Evolutionary conservation across 108 stramenopile genomes (phyloP), one percentile per base, ranked within the genome.

Genomic region (Craspedostauros australis): DNA sequence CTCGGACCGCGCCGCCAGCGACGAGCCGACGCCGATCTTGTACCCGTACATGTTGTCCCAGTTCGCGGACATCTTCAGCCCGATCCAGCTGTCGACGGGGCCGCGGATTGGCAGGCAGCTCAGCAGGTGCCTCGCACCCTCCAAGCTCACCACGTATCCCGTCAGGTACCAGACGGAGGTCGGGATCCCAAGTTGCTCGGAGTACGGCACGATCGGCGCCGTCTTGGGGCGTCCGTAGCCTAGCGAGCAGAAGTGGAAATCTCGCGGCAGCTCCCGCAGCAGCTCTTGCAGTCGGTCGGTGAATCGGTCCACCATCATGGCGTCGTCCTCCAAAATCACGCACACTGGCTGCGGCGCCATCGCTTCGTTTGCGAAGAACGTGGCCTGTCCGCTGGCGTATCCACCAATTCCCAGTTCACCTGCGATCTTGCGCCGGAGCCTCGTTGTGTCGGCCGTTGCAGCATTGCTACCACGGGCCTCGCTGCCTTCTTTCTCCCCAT

Each of bases 241-340:
- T 4, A 91, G 44, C 18, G 80, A 82, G 33, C 89, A 91, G 56
- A 87, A 87, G 49, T 91, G 89, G 41, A 91, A 91, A 54, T 91
- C 89, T 18, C 89, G 68, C 6, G 89, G 89, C 4, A 91, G 69
- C 42, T 91, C 83, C 37, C 68, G 47, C 11, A 91, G 65, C 21
- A 91, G 37, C 9, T 60, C 38, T 2, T 66, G 39, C 19, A 91
- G 66, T 15, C 85, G 76, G 48, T 91, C 89, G 14, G 40, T 9
- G 56, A 91, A 91, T 25, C 82, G 78, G 55, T 91, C 89, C n/a
- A 75, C 70, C 38, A 86, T 48, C 5, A 82, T 69, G 19, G 89
- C 89, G 58, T 91, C 89, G 50, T 91, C 89, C 60, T 91, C 89
- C 39, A 91, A 43, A 46, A 91, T 62, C 15, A 91, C 66, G 34